phyloP scores from a whole-genome alignment of 169 alveolate genomes.

The Cryptosporidium felis region DNA sequence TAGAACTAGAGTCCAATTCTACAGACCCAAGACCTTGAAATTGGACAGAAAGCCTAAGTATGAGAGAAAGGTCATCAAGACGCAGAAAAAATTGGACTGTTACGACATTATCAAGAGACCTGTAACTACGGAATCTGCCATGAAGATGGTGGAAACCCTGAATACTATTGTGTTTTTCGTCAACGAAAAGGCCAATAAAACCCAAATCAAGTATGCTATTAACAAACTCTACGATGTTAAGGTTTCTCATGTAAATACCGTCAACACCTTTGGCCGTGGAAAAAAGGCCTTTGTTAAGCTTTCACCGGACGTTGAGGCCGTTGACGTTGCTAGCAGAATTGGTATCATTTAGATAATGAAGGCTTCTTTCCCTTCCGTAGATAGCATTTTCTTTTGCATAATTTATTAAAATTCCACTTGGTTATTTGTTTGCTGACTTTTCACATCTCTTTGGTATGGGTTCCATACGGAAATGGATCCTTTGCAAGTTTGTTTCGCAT shows the following conservation, averaged over 20 bases:
- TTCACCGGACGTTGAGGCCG: slow-evolving; percentile 95
- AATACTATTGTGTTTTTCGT: slow-evolving; percentile 96
- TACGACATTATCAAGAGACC: slow-evolving; percentile 92
- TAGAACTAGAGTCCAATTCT: slow-evolving; percentile 81
- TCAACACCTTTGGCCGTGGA: slow-evolving; percentile 93
- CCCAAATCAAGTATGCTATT: slow-evolving; percentile 93
- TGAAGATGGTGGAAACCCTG: slow-evolving; percentile 97
- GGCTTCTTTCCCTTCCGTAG: too few species aligned
- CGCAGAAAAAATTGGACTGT: slow-evolving; percentile 88
- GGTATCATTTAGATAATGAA: slow-evolving; percentile 94
- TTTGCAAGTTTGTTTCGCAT: too few species aligned
- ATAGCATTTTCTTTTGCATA: not conserved
- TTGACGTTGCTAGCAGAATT: slow-evolving; percentile 97
- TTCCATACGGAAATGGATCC: too few species aligned
- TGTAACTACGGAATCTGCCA: slow-evolving; percentile 96
- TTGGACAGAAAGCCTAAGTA: slow-evolving; percentile 89
- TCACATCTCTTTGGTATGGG: too few species aligned
- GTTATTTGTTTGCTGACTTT: too few species aligned
- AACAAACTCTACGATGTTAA: slow-evolving; percentile 90
- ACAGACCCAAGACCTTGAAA: slow-evolving; percentile 85
- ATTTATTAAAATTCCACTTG: not conserved
- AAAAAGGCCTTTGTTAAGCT: slow-evolving; percentile 97
- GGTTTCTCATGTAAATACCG: slow-evolving; percentile 94
- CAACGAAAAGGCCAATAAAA: slow-evolving; percentile 91
- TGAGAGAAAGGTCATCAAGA: slow-evolving; percentile 79